Evolutionary conservation across 331 rosid species (phyloP).

Genomic region (Acacia pycnantha): DNA sequence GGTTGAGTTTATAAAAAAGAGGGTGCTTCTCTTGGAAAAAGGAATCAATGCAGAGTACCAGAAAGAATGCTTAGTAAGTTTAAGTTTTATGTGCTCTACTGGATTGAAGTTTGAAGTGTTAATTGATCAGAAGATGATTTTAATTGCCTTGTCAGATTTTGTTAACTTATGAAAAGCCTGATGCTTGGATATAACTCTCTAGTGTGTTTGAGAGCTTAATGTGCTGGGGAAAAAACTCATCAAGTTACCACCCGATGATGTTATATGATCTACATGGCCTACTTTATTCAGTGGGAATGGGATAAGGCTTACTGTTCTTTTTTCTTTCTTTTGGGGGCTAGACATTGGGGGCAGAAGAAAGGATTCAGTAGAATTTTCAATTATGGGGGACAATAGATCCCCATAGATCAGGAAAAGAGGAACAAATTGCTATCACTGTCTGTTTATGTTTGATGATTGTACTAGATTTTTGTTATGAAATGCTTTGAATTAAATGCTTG

Average conservation of each 20-base stretch:
- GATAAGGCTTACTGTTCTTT: neutral
- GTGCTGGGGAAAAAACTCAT: neutral
- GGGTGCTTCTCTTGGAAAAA: constrained; percentile 97
- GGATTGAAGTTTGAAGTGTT: neutral
- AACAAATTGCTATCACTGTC: neutral
- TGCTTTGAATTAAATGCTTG: neutral
- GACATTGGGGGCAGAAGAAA: constrained; percentile 34
- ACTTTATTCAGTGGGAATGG: neutral
- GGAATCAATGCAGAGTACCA: constrained; percentile 88
- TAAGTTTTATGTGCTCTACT: neutral
- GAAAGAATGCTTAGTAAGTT: constrained; percentile 85
- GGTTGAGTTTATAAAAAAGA: constrained; percentile 90
- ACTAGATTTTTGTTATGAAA: neutral
- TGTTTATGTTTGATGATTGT: neutral
- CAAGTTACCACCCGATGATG: neutral
- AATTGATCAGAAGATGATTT: neutral
- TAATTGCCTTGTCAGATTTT: constrained; percentile 11
- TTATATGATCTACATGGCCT: neutral
- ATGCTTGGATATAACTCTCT: constrained; percentile 5
- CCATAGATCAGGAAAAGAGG: neutral
- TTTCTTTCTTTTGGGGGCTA: neutral
- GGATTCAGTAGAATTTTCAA: neutral
- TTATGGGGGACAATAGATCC: neutral
- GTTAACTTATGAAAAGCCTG: constrained; percentile 2
- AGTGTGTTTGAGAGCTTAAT: neutral